Conservation (phyloP, 768 basidiomycete species). For the Psilocybe azurescens region DNA sequence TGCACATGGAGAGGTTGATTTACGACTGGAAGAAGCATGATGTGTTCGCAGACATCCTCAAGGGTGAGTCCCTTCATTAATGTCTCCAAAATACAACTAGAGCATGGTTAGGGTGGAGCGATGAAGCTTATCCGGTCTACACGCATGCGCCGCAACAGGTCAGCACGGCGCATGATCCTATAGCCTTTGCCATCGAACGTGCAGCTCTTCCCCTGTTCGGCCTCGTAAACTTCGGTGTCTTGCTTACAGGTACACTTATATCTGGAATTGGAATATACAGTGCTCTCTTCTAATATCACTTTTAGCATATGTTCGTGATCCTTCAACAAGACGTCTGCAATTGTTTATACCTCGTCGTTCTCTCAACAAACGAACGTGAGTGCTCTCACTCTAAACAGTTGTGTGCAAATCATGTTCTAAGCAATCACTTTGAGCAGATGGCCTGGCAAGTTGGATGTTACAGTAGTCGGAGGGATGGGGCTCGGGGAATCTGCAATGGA, state of each 20-base stretch:
- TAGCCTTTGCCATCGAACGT: slow-evolving; percentile 48
- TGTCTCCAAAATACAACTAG: not conserved
- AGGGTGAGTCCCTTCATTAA: slow-evolving; percentile 25
- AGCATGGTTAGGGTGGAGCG: slow-evolving; percentile 33
- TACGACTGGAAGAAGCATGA: slow-evolving; percentile 34
- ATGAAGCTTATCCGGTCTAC: slow-evolving; percentile 39
- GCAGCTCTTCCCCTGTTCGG: slow-evolving; percentile 50
- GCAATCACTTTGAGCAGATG: slow-evolving; percentile 27
- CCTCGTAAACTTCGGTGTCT: slow-evolving; percentile 47
- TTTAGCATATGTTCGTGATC: slow-evolving; percentile 40
- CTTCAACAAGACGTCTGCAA: slow-evolving; percentile 28
- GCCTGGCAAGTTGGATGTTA: slow-evolving; percentile 47
- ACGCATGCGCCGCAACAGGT: slow-evolving; percentile 25
- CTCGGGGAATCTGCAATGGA: slow-evolving; percentile 40
- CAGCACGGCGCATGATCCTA: slow-evolving; percentile 24
- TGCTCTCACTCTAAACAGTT: slow-evolving; percentile 3
- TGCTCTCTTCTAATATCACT: not conserved
- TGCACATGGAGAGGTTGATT: slow-evolving; percentile 36
- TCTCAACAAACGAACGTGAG: slow-evolving; percentile 43
- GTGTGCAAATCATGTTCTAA: not conserved
- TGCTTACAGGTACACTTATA: slow-evolving; percentile 40
- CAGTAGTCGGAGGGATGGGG: slow-evolving; percentile 48
- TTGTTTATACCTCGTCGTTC: slow-evolving; percentile 50
- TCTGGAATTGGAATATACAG: not conserved
- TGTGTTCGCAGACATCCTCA: slow-evolving; percentile 33